These are phyloP conservation scores for Trifolium pratense DNA, from an alignment of 306 rosid genomes.

Conservation along the genomic window DNA sequence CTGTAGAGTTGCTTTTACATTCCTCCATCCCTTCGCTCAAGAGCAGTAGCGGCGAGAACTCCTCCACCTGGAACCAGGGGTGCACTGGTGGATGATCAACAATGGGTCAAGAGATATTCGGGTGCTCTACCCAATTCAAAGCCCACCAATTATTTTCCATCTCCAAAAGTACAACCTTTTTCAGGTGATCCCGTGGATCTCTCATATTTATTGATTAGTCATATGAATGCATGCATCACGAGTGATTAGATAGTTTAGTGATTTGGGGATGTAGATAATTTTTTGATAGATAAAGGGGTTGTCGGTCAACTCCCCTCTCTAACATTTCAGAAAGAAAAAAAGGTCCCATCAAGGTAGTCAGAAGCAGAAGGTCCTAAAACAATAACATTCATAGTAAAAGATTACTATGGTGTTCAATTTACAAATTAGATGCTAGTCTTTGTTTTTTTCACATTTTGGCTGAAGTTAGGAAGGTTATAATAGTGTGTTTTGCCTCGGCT, in stretches of 20 bases:
- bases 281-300: background rate
- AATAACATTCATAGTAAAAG: background rate
- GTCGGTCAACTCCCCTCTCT: background rate
- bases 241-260: background rate
- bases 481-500: background rate
- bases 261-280: background rate
- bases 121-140: conserved; percentile 64
- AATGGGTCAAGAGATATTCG: conserved; percentile 60
- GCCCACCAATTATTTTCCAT: conserved; percentile 57
- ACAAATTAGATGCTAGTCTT: background rate
- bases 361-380: background rate
- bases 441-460: background rate
- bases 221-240: background rate
- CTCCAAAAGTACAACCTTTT: conserved; percentile 65
- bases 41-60: conserved; percentile 64
- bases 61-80: conserved; percentile 77
- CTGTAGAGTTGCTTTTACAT: conserved; percentile 83
- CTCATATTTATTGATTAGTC: background rate
- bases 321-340: background rate
- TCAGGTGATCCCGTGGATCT: conserved; percentile 55
- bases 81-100: conserved; percentile 70
- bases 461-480: background rate
- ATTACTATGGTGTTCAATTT: background rate
- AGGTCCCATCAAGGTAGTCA: background rate
- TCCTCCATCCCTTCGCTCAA: conserved; percentile 90